Percentiles rank a stretch among this genome's conserved stretches.
Evolutionary conservation across 169 alveolate species (phyloP).

Genomic region (Perkinsus marinus): DNA sequence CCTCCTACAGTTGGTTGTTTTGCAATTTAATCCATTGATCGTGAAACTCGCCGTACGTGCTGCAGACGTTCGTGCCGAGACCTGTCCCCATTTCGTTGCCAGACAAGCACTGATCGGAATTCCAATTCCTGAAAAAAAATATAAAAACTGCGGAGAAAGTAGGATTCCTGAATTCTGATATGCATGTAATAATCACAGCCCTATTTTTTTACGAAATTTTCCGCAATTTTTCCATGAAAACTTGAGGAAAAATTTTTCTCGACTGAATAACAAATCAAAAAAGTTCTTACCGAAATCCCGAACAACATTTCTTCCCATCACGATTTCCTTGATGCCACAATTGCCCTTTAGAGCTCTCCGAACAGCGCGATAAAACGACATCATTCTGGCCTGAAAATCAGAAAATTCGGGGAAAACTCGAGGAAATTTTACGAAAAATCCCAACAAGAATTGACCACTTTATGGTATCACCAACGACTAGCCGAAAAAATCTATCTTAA

Average conservation of each 20-base stretch:
- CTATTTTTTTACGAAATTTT: no score
- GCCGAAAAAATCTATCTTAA: not conserved
- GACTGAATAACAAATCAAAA: not conserved
- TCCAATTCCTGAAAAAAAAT: not conserved
- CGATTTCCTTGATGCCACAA: not conserved
- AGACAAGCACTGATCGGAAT: not conserved
- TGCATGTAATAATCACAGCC: no score
- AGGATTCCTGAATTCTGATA: no score
- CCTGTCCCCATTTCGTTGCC: not conserved
- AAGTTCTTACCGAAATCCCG: not conserved
- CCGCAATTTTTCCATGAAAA: no score
- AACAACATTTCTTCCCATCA: not conserved
- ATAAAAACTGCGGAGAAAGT: no score
- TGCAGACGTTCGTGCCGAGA: not conserved
- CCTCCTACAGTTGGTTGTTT: not conserved
- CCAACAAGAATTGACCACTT: no score
- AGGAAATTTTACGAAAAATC: no score
- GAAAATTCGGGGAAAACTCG: no score
- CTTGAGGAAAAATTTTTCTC: no score
- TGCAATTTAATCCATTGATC: not conserved
- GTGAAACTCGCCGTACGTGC: not conserved
- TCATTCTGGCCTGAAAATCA: not conserved
- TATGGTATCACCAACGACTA: no score
- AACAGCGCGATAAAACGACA: not conserved
- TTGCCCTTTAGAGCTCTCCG: not conserved